Base-by-base conservation (phyloP, 495 filamentous ascomycete genomes). In the Cladorrhinum samala region DNA sequence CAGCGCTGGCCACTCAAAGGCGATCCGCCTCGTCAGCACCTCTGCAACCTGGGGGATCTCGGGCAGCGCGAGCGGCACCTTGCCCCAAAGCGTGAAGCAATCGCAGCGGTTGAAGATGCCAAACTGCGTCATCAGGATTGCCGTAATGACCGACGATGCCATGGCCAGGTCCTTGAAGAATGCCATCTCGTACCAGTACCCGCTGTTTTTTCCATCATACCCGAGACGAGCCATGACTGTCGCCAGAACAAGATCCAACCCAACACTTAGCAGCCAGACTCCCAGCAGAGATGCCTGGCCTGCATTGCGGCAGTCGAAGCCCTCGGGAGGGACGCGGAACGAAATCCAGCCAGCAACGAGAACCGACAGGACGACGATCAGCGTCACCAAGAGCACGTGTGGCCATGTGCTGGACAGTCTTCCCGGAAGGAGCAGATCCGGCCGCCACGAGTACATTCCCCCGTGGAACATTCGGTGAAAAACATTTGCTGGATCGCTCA, bases 91-190 rank as follows among this genome's bases (percentile, higher is more conserved):
- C 16, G 50, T 44, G 46, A 46, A 58, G 41, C 56, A 58, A 24
- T 54, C 56, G 20, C 56, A 58, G 0, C 47, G 46, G 41, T 58
- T 58, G 42, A 58, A 58, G 40, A 58, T 51, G n/a, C 56, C 56
- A 0, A 58, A 21, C 33, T 58, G 56, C 2, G 46, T 50, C 5
- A 54, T 30, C 17, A 58, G 19, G 46, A 58, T 54, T 9, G 41
- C 23, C 0, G 42, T 38, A 1, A 58, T 23, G 8, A 27, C 33
- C 3, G 52, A 46, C 14, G 42, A 9, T 5, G 11, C 52, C 23
- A 54, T n/a, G 16, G 37, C 21, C 2, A 42, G n/a, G 23, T 54
- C 56, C 18, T 57, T 57, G 36, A 45, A 17, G 14, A 57, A 57
- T 11, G 37, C 42, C 13, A 52, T 24, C 8, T 43, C 33, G 17